Evolutionary conservation across 208 protist species (phyloP).

Genomic region (Angomonas desouzai): DNA sequence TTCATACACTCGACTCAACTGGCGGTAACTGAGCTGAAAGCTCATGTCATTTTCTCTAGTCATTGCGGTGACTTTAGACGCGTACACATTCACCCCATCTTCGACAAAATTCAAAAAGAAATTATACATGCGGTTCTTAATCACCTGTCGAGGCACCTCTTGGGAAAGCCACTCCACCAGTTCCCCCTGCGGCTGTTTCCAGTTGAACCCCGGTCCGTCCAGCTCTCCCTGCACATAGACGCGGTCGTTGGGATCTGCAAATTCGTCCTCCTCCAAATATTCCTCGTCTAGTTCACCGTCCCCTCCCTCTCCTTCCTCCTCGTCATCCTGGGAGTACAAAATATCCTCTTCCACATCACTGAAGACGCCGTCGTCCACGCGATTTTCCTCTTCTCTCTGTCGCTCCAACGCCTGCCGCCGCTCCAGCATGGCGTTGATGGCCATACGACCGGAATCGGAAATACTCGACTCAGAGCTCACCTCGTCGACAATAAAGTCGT

Average conservation of each 20-base stretch:
- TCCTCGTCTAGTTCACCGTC: conserved; percentile 10
- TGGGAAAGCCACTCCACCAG: conserved; percentile 89
- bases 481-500: conserved; percentile 77
- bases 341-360: conserved; percentile 64
- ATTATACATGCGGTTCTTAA: conserved; percentile 91
- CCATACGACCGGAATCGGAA: conserved; percentile 62
- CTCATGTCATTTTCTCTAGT: conserved; percentile 92
- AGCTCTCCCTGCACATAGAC: conserved; percentile 78
- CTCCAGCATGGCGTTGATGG: conserved; percentile 75
- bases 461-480: conserved; percentile 68
- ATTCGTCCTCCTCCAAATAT: conserved; percentile 27
- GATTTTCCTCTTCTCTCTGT: conserved; percentile 45
- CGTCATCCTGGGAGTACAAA: conserved; percentile 15
- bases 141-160: conserved; percentile 76
- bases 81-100: conserved; percentile 73
- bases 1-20: conserved; percentile 88
- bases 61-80: conserved; percentile 78
- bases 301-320: conserved; percentile 15
- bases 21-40: conserved; percentile 93
- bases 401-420: conserved; percentile 58
- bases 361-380: conserved; percentile 81
- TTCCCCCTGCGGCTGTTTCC: conserved; percentile 81
- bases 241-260: conserved; percentile 32
- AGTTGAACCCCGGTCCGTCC: conserved; percentile 81
- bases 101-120: conserved; percentile 90